Base-by-base conservation (phyloP, 2,329 filamentous ascomycete species). In the Fusarium euwallaceae region DNA sequence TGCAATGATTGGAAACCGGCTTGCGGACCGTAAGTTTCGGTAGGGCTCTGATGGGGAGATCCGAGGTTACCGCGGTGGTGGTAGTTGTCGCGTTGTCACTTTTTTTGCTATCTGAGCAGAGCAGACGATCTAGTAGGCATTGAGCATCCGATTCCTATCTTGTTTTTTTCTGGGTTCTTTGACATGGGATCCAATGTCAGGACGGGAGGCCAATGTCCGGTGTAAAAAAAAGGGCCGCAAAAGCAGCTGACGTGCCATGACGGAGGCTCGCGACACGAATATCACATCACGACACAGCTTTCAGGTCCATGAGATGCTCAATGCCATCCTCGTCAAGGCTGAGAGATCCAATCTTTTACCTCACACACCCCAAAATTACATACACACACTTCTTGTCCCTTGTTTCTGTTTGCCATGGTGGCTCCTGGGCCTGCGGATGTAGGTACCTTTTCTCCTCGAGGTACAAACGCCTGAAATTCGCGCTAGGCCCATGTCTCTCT, bases 391-490 rank as follows among this genome's bases (percentile, higher is more conserved):
- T 17, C 29, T 32, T 66, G 55, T 60, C 55, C 61, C 61, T 64
- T 56, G 61, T 65, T 64, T 68, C 11, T 66, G 64, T 37, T 53
- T 61, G 45, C 55, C 63, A 39, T 45, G 39, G 39, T 41, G 61
- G 61, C 69, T 64, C 63, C 61, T 70, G 64, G 59, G 66, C 37
- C 20, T 78, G 76, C 76, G 76, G 76, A 73, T 78, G 76, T 65
- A 70, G 34, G 76, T 78, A 78, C 59, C 74, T 78, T 73, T 73
- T 24, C 45, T 53, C 43, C 20, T n/a, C 51, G 48, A 71, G 74
- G 69, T 78, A 78, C 76, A 70, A 61, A 59, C 53, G n/a, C 45
- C 58, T 72, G 41, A 67, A 76, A 69, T 73, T 76, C 58, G 62
- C 74, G 74, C 76, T 78, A 77, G 64, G 51, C 58, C 64, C 64